phyloP scores from a whole-genome alignment of 78 protist species.

The Capsaspora owczarzaki region DNA sequence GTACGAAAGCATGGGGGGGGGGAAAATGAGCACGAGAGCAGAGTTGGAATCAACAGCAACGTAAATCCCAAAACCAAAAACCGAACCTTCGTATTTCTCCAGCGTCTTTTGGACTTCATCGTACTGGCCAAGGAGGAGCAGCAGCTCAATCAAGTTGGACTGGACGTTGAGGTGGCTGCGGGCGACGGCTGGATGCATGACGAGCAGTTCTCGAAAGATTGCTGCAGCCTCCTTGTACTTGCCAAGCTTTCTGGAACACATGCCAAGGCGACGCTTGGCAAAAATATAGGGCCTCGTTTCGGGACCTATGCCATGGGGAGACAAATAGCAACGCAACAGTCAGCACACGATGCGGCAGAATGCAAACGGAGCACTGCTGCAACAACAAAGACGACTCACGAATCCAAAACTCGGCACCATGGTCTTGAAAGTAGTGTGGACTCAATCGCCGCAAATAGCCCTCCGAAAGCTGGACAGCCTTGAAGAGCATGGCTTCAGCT shows the following conservation, averaged over 20 bases:
- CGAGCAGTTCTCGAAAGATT: background rate
- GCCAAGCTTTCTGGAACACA: background rate
- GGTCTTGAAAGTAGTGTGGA: background rate
- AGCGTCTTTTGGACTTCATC: background rate
- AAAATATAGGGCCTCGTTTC: background rate
- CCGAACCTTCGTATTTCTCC: conserved; percentile 11
- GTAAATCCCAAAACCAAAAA: background rate
- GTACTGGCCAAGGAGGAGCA: background rate
- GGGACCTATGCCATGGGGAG: background rate
- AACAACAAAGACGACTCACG: background rate
- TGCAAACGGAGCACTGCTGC: background rate
- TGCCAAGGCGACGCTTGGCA: background rate
- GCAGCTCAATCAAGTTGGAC: conserved; percentile 1
- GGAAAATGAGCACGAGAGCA: too few relatives aligned
- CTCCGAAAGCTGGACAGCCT: background rate
- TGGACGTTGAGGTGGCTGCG: conserved; percentile 20
- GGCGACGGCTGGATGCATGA: background rate
- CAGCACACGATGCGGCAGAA: background rate
- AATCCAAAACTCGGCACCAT: background rate
- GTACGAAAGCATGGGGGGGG: too few relatives aligned
- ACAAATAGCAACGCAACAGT: background rate
- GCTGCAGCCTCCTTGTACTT: background rate
- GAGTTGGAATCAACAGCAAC: too few relatives aligned
- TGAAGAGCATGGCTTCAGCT: too few relatives aligned
- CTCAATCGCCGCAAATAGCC: background rate